Percentiles rank a stretch among this genome's conserved stretches.
Conservation (phyloP, 73 alveolate species). For the Tetrahymena malaccensis region DNA sequence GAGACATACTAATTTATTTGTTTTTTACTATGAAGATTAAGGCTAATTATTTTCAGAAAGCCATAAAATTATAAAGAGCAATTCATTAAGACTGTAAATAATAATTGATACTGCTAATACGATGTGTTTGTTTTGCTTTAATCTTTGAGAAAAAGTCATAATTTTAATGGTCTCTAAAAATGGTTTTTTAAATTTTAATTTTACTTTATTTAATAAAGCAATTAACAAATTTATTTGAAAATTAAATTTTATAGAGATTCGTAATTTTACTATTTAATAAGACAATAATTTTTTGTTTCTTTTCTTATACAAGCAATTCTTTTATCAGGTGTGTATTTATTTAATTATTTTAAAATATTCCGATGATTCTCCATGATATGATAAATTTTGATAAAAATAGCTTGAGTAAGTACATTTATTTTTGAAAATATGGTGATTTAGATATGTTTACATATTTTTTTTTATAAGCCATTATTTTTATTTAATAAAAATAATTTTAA, state of each 20-base stretch:
- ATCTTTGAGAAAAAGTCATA: not conserved
- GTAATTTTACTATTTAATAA: not conserved
- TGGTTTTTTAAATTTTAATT: not conserved
- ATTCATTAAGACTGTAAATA: not conserved
- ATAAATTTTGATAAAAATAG: too few species aligned
- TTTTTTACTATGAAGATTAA: not conserved
- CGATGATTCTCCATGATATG: not conserved
- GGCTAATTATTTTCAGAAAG: not conserved
- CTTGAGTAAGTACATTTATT: not conserved
- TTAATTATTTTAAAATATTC: too few species aligned
- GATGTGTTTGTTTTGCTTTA: too few species aligned
- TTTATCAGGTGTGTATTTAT: too few species aligned
- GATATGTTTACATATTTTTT: not conserved
- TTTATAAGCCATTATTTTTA: too few species aligned
- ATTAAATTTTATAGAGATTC: not conserved
- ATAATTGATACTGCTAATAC: not conserved
- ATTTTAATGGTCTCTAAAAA: not conserved
- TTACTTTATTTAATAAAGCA: not conserved
- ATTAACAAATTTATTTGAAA: not conserved
- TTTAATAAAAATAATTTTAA: too few species aligned
- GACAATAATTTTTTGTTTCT: too few species aligned
- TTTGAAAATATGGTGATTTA: not conserved
- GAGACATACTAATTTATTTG: not conserved
- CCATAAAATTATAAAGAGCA: not conserved
- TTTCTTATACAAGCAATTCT: not conserved